Base-by-base conservation (phyloP, 164 flowering plant genomes). In the Magnolia kwangsiensis region DNA sequence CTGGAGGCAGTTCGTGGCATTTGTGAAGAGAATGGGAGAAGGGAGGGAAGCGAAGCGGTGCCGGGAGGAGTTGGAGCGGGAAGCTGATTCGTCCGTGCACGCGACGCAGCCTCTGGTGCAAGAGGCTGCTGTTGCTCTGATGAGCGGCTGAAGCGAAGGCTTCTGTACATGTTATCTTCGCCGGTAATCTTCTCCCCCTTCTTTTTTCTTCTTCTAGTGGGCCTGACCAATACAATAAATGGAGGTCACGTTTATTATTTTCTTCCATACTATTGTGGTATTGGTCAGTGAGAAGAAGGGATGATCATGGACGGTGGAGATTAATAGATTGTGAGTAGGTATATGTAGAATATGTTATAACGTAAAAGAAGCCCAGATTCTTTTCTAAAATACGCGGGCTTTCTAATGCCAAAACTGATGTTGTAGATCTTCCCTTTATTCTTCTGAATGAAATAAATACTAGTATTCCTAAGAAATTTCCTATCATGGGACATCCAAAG, bases 21-120 rank as follows among this genome's bases (percentile, higher is more conserved):
- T 94, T 72, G 97, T 94, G 84, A 90, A 90, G 90, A 89, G 79
- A 84, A 92, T 95, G 97, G 84, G 84, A 55, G 92, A 92, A 74
- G 95, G 97, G 66, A 87, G 85, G 63, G 81, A 67, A 23, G 69
- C 72, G 8, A 64, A 78, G n/a, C 50, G 72, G 78, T 93, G 96
- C 78, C 29, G 86, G 88, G 95, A 91, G 86, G 83, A 93, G 77
- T 87, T 92, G 66, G 95, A 95, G 84, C 71, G 94, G 76, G 98
- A 95, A 78, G 94, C 97, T 0, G 90, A 90, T 78, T 90, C 89
- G 50, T 95, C 85, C 80, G 95, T 93, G 63, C 91, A 88, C 63
- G 84, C 84, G 0, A 90, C 89, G 21, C 90, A 63, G 78, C 98
- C 98, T 0, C 74, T 92, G 69, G 93, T 92, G 59, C 91, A 92